Conservation (phyloP, 2,329 filamentous ascomycete genomes). For the Rhexocercosporidium sp. region DNA sequence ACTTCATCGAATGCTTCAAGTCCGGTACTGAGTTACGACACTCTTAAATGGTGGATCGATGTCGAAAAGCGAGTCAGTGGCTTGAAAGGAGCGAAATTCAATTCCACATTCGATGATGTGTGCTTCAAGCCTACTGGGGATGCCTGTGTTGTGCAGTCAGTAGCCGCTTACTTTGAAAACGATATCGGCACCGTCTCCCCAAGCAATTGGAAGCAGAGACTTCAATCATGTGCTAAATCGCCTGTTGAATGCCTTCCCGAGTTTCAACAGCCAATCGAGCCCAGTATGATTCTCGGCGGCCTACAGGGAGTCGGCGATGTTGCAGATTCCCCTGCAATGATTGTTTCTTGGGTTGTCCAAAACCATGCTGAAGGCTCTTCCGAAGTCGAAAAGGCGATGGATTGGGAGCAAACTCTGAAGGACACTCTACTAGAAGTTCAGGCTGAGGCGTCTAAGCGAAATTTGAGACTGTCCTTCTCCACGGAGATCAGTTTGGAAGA, state of each 20-base stretch:
- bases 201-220: conserved; percentile 71
- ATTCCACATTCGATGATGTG: conserved; percentile 77
- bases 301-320: conserved; percentile 70
- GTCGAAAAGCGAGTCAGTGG: conserved; percentile 79
- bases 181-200: conserved; percentile 66
- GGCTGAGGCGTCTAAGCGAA: conserved; percentile 75
- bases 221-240: conserved; percentile 76
- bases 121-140: conserved; percentile 93
- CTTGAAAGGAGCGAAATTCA: conserved; percentile 72
- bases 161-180: conserved; percentile 86
- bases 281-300: conserved; percentile 84
- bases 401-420: conserved; percentile 86
- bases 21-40: conserved; percentile 87
- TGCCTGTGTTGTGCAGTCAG: conserved; percentile 89
- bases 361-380: conserved; percentile 79
- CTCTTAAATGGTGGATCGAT: conserved; percentile 90
- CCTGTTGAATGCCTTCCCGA: conserved; percentile 86
- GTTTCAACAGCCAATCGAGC: conserved; percentile 87
- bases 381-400: conserved; percentile 75
- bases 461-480: conserved; percentile 88
- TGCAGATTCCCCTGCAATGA: conserved; percentile 76
- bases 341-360: conserved; percentile 93
- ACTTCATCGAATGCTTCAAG: conserved; percentile 66
- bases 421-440: conserved; percentile 77
- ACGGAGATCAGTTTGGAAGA: conserved; percentile 95